Evolutionary conservation across 352 stramenopile species (phyloP), one percentile per base, ranked within the genome.

Genomic region (Phytophthora citrophthora): DNA sequence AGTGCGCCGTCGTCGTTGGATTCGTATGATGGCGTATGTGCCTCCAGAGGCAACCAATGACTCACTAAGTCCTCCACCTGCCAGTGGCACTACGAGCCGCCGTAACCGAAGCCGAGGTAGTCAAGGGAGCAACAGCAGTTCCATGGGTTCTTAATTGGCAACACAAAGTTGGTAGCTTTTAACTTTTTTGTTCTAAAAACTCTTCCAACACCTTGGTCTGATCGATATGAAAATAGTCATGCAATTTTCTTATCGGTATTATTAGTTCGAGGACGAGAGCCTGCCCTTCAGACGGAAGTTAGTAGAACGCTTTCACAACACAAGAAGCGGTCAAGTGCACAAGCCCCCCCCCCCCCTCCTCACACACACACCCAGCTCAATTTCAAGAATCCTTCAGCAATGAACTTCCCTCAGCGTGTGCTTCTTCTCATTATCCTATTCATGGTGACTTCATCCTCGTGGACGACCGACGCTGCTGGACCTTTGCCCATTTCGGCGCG

Each of bases 21-120:
- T 93, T 41, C 84, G 87, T 32, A 95, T 92, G 78, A 95, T 95
- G 87, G 81, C 74, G 10, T 91, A 85, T 43, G 82, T 91, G 16
- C 84, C 84, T 11, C 72, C 72, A 4, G 83, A 91, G 54, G 51
- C 49, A 12, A 59, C n/a, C 34, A 38, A 43, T 26, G 70, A 75
- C 34, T 47, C 49, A 4, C 27, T 40, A 46, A 73, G 54, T 49
- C 32, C 59, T 16, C 38, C 29, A 23, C 31, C 27, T 23, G 20
- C 34, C 3, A 38, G 3, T 31, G 43, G 36, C 48, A 45, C 24
- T 20, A 52, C 16, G 11, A 54, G 11, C 24, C 48, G 36, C 44
- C 58, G 54, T 12, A 66, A 73, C 27, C 59, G 54, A 34, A 70
- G 32, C 50, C 68, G 68, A 15, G 63, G 13, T 6, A 73, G 64